phyloP scores from a whole-genome alignment of 495 filamentous ascomycete genomes.

The Sphaerosporella brunnea region DNA sequence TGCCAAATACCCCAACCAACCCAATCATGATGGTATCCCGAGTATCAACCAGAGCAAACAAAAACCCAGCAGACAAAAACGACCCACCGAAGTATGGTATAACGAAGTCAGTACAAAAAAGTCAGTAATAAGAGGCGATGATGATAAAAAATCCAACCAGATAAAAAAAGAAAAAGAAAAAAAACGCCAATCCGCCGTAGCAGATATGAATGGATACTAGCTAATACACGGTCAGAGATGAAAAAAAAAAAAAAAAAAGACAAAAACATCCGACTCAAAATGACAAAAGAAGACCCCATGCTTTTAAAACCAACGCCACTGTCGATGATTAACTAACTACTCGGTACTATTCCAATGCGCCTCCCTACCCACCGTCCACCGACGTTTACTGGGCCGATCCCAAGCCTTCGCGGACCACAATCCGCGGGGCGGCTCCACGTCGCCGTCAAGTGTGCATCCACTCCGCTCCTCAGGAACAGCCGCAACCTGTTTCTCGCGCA shows the following conservation, averaged over 20 bases:
- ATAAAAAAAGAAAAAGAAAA: not conserved
- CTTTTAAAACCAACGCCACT: not conserved
- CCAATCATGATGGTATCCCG: too few species aligned
- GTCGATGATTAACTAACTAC: too few species aligned
- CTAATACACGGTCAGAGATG: too few species aligned
- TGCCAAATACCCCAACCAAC: too few species aligned
- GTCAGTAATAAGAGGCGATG: too few species aligned
- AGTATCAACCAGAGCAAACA: too few species aligned
- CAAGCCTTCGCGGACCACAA: conserved; percentile 3
- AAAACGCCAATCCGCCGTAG: too few species aligned
- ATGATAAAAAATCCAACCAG: not conserved
- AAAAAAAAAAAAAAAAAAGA: not conserved
- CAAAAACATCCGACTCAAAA: not conserved
- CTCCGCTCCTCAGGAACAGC: not conserved
- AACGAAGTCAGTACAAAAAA: too few species aligned
- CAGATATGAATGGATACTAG: too few species aligned
- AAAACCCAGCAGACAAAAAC: too few species aligned
- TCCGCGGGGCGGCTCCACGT: not conserved
- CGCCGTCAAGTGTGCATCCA: not conserved
- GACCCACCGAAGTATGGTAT: too few species aligned
- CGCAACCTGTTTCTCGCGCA: not conserved
- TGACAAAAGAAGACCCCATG: not conserved
- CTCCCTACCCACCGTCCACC: conserved; percentile 6
- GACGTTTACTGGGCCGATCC: not conserved
- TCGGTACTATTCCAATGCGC: not conserved